Evolutionary conservation across 2,329 filamentous ascomycete species (phyloP).

Genomic region (Colletotrichum zoysiae): DNA sequence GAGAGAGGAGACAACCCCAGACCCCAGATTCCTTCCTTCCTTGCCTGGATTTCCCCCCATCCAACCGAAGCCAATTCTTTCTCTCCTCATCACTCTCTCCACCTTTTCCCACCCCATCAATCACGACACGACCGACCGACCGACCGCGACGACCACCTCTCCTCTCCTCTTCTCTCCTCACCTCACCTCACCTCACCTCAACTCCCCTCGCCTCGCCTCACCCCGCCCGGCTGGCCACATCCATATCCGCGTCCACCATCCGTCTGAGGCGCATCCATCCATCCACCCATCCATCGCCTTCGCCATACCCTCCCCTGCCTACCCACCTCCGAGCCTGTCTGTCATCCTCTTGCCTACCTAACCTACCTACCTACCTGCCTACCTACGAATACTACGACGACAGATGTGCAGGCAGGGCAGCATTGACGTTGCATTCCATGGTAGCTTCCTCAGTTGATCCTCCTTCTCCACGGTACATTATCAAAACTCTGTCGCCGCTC

Average conservation of each 20-base stretch:
- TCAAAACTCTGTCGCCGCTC: constrained; percentile 38
- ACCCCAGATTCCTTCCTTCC: constrained; percentile 42
- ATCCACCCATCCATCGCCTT: constrained; percentile 21
- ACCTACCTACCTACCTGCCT: no score
- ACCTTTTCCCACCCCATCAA: constrained; percentile 50
- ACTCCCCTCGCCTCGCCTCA: constrained; percentile 29
- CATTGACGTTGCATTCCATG: constrained; percentile 18
- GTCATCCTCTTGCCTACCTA: no score
- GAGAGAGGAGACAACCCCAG: constrained; percentile 54
- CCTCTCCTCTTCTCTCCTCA: background rate
- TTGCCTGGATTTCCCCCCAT: constrained; percentile 40
- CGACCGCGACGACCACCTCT: constrained; percentile 46
- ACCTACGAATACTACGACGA: background rate
- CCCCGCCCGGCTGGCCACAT: background rate
- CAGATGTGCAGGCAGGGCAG: background rate
- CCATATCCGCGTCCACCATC: background rate
- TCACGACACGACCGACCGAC: no score
- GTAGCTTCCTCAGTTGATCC: constrained; percentile 21
- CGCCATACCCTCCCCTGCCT: background rate
- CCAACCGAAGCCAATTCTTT: constrained; percentile 45
- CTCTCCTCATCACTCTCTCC: constrained; percentile 44
- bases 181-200: constrained; percentile 37
- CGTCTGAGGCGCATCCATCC: constrained; percentile 41
- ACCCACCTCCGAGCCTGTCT: no score
- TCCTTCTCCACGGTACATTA: constrained; percentile 31